These are phyloP conservation scores for Eleusine coracana DNA, from an alignment of 176 grass and related monocot species.

Conservation along the genomic window DNA sequence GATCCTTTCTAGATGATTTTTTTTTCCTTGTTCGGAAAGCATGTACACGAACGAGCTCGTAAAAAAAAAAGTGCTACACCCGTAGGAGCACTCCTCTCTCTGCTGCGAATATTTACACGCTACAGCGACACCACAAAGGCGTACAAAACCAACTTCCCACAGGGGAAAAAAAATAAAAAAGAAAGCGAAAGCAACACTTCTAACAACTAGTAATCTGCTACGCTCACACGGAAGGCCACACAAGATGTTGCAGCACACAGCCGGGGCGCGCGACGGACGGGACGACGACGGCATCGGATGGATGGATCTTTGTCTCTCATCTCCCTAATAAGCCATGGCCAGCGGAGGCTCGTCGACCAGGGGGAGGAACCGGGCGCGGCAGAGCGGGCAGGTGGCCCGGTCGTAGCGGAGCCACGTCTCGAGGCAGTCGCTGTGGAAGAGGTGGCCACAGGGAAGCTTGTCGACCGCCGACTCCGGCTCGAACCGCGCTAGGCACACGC, in stretches of 20 bases:
- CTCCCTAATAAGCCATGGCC: neutral
- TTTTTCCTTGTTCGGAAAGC: neutral
- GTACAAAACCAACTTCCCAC: neutral
- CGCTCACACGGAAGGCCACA: conserved; percentile 58
- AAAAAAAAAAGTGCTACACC: conserved; percentile 41
- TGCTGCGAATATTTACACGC: conserved; percentile 54
- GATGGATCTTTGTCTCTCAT: neutral
- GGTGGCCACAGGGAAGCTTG: conserved; percentile 76
- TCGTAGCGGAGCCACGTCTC: conserved; percentile 87
- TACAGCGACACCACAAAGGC: conserved; percentile 30
- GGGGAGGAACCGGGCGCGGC: conserved; percentile 62
- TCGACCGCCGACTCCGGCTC: conserved; percentile 66
- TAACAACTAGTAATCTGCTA: conserved; percentile 13
- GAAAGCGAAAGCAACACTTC: neutral
- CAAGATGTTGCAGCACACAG: conserved; percentile 44
- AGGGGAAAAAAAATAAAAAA: neutral
- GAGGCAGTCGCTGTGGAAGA: conserved; percentile 81
- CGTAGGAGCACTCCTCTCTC: conserved; percentile 34
- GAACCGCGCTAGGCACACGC: conserved; percentile 79
- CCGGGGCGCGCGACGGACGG: conserved; percentile 19
- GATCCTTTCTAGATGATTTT: neutral
- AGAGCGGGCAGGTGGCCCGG: conserved; percentile 87
- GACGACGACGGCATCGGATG: neutral
- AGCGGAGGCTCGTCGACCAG: neutral
- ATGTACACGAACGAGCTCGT: conserved; percentile 43